Evolutionary conservation across 805 yeast species (phyloP), one percentile per base, ranked within the genome.

Genomic region (Lipomyces orientalis): DNA sequence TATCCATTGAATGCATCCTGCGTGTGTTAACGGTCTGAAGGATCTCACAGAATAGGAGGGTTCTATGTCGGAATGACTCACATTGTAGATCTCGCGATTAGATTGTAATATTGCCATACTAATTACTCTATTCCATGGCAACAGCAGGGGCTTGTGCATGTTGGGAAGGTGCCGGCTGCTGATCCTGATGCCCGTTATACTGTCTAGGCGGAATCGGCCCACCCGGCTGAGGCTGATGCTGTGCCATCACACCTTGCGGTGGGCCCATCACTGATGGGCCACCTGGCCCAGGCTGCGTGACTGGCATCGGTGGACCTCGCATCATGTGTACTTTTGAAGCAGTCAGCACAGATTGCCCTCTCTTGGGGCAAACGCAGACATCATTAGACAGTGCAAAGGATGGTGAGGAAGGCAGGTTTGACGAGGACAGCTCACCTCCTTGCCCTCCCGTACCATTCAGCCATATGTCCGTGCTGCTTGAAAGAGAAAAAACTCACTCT

Each of bases 251-350:
- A 14, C 43, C 57, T 12, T 51, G 58, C 49, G 37, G 65, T 8
- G 61, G 65, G 31, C 25, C 65, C 66, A 64, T 58, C 57, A 58
- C 46, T 8, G 52, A 39, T 8, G 65, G 43, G 55, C 55, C 55
- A 25, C 55, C 55, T 33, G 56, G 39, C 19, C 62, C 60, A 3
- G 66, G 56, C 62, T 43, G 49, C 10, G 49, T 8, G 49, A 64
- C 58, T 9, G 62, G 58, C 39, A 64, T 59, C 4, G 66, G 66
- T 1, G 66, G 66, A 5, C 62, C 66, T 25, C 66, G 62, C 66
- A 64, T 64, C 55, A 64, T 43, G 46, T 64, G 66, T 60, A 64
- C 66, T 64, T 52, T 29, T 25, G 55, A 52, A 25, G 31, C 29
- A 52, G 55, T 52, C 55, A 52, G 55, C 14, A 39, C 10, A 39